Percentiles rank a stretch among this genome's conserved stretches.
Evolutionary conservation across 2,329 filamentous ascomycete species (phyloP).

Genomic region (Fusarium setosum): DNA sequence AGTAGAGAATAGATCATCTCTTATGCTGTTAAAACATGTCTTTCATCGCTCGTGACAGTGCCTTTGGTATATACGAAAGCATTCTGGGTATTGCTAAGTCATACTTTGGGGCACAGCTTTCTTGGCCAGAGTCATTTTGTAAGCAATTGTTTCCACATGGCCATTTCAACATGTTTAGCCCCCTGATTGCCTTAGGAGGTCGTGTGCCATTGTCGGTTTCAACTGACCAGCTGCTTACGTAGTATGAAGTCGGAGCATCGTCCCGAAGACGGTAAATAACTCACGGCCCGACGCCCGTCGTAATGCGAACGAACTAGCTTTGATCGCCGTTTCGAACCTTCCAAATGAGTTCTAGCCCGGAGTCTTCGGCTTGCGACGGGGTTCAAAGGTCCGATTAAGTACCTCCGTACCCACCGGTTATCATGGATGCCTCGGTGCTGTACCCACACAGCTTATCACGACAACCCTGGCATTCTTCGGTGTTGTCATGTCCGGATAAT

Average conservation of each 20-base stretch:
- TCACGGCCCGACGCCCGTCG: neutral
- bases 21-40: neutral
- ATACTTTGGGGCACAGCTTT: too few relatives aligned
- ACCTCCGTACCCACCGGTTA: too few relatives aligned
- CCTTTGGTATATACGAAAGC: too few relatives aligned
- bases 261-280: neutral
- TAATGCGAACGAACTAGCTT: neutral
- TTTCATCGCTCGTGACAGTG: neutral
- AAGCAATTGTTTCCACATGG: too few relatives aligned
- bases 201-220: too few relatives aligned
- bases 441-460: neutral
- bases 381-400: constrained; percentile 3
- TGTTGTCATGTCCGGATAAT: neutral
- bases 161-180: too few relatives aligned
- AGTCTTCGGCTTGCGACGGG: neutral
- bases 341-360: neutral
- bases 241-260: neutral
- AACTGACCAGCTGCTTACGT: too few relatives aligned
- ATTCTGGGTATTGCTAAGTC: too few relatives aligned
- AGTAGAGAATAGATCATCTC: neutral
- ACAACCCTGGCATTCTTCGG: neutral
- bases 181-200: too few relatives aligned
- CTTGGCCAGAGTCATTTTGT: too few relatives aligned
- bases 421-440: too few relatives aligned
- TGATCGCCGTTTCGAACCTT: neutral